A percentile compares a stretch with the other conserved stretches of the same genome.
These are phyloP conservation scores for Neonectria ditissima DNA, from an alignment of 2,329 filamentous ascomycete species.

Conservation along the genomic window DNA sequence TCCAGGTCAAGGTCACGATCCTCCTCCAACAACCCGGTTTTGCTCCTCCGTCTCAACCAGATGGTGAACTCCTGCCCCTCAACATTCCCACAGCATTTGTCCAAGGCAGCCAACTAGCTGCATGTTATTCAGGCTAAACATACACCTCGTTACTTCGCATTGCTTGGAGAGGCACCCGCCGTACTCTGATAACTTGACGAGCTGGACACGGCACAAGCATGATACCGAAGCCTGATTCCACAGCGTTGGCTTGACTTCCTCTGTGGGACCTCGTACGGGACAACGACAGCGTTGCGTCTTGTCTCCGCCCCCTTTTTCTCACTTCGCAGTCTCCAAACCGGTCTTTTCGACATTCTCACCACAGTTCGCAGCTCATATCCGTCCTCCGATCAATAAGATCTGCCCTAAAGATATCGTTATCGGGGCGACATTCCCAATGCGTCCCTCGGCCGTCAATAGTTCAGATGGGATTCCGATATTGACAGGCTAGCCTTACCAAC, in stretches of 20 bases:
- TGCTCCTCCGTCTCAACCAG: background rate
- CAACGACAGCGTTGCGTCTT: background rate
- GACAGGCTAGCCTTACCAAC: conserved; percentile 12
- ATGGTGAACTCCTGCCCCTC: background rate
- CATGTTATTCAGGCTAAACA: background rate
- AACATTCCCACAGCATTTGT: background rate
- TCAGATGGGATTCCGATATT: background rate
- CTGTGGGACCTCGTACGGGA: background rate
- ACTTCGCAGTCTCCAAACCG: background rate
- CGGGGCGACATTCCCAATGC: conserved; percentile 5
- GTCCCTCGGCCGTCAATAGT: conserved; percentile 1
- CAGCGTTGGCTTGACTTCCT: background rate
- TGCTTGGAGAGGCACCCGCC: background rate
- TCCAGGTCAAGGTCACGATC: background rate
- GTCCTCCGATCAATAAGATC: conserved; percentile 5
- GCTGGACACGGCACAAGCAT: background rate
- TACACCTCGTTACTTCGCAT: background rate
- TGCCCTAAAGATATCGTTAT: background rate
- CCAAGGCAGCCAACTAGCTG: background rate
- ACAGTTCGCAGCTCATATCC: background rate
- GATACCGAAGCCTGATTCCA: background rate
- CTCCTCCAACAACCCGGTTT: background rate
- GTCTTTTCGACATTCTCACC: background rate
- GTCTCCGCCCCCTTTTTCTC: background rate
- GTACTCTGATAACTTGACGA: background rate